A percentile compares a stretch with the other conserved stretches of the same genome.
These are phyloP conservation scores for Aspergillus homomorphus DNA, from an alignment of 495 filamentous ascomycete genomes.

Conservation along the genomic window DNA sequence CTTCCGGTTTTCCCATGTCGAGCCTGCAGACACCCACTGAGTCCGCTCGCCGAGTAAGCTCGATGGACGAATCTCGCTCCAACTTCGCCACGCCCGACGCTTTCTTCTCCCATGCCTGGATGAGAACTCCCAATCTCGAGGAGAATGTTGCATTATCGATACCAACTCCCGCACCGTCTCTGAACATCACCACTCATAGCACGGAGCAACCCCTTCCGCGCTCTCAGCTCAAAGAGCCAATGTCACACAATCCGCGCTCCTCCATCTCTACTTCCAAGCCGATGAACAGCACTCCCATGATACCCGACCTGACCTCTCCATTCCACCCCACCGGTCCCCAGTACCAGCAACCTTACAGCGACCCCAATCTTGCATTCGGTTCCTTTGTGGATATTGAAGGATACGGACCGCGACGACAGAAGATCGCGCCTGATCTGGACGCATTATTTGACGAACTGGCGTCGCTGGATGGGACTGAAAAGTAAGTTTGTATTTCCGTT, in stretches of 20 bases:
- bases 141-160: conserved; percentile 28
- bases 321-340: conserved; percentile 24
- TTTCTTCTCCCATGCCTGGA: conserved; percentile 33
- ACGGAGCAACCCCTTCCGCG: conserved; percentile 23
- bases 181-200: conserved; percentile 27
- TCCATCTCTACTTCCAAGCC: conserved; percentile 26
- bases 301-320: conserved; percentile 27
- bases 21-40: not conserved
- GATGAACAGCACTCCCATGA: conserved; percentile 20
- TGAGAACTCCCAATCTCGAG: conserved; percentile 30
- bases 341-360: conserved; percentile 31
- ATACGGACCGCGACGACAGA: conserved; percentile 32
- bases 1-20: not conserved
- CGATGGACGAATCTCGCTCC: conserved; percentile 13
- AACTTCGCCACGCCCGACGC: conserved; percentile 21
- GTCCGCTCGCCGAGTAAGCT: conserved; percentile 4
- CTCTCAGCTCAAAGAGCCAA: conserved; percentile 21
- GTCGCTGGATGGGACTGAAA: conserved; percentile 42
- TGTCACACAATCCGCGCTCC: conserved; percentile 11
- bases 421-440: conserved; percentile 43
- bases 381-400: conserved; percentile 35
- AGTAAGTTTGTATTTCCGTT: conserved; percentile 21
- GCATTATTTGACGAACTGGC: conserved; percentile 44
- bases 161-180: conserved; percentile 32
- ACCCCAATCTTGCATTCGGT: conserved; percentile 28